Evolutionary conservation across 2,329 filamentous ascomycete genomes (phyloP), one percentile per base, ranked within the genome.

Genomic region (Phyllosticta citribraziliensis): DNA sequence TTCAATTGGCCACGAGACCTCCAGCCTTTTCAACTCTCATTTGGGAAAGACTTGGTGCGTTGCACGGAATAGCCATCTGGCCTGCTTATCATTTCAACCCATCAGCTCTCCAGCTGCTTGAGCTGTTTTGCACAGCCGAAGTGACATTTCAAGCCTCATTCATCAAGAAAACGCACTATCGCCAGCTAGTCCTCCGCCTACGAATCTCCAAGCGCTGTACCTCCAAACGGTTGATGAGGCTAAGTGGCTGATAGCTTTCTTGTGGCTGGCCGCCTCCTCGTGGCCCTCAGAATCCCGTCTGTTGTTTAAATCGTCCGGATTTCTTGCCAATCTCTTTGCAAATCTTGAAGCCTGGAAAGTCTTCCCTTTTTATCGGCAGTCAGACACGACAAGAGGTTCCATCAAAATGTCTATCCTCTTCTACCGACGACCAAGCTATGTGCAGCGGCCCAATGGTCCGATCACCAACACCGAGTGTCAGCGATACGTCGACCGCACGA

Each of bases 351-450:
- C 1, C 40, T 6, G 40, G 40, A n/a, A n/a, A 47, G 40, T n/a
- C 40, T n/a, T 47, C 17, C 6, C 17, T 47, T 47, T 47, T n/a
- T n/a, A 17, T 47, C 14, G 14, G 2, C 40, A n/a, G 4, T 8
- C 40, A 47, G 12, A 47, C 40, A 55, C 52, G 24, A 14, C 52
- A 5, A 14, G 19, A 6, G 19, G 17, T 11, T 40, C 47, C 55
- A 50, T 5, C 55, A 64, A 20, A 9, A 65, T 65, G 64, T 65
- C 64, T 40, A 60, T 65, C 51, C 60, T 65, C 14, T 64, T 65
- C 51, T 65, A 65, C 58, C 55, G 58, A n/a, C 55, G 64, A n/a
- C 64, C 64, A 1, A 56, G 56, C 19, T 65, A 60, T 22, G 63
- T 65, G 25, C 35, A 57, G 20, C 53, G 53, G 25, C 53, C 57